phyloP scores from a whole-genome alignment of 2,329 filamentous ascomycete genomes.

The Neonectria neomacrospora region DNA sequence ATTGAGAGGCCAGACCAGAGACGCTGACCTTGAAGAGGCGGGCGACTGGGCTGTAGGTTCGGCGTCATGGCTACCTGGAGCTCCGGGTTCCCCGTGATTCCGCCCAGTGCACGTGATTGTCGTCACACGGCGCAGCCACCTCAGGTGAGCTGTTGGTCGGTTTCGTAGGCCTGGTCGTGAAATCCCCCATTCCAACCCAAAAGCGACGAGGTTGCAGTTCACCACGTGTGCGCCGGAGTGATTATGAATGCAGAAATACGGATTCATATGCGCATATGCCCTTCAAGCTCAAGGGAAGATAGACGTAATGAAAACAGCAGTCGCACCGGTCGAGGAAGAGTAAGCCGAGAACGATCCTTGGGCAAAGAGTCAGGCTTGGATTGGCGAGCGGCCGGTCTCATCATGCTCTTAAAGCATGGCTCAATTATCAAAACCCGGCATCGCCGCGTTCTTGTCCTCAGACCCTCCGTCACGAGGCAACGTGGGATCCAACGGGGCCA shows the following conservation, averaged over 20 bases:
- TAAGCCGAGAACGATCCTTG: slow-evolving; percentile 5
- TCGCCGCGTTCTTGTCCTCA: slow-evolving; percentile 28
- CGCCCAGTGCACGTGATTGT: slow-evolving; percentile 43
- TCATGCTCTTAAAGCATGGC: slow-evolving; percentile 38
- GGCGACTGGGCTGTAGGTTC: slow-evolving; percentile 51
- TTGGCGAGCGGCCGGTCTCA: slow-evolving; percentile 21
- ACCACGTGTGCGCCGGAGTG: slow-evolving; percentile 16
- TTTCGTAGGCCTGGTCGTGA: slow-evolving; percentile 5
- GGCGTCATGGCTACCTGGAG: slow-evolving; percentile 37
- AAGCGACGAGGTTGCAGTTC: slow-evolving; percentile 1
- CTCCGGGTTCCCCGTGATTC: slow-evolving; percentile 36
- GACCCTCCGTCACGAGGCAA: slow-evolving; percentile 33
- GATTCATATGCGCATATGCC: not conserved
- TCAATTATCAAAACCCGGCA: slow-evolving; percentile 7
- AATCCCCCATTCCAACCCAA: slow-evolving; percentile 14
- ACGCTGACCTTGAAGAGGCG: slow-evolving; percentile 53
- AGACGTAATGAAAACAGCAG: not conserved
- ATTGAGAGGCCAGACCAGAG: slow-evolving; percentile 62
- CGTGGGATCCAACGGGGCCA: slow-evolving; percentile 29
- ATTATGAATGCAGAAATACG: slow-evolving; percentile 1
- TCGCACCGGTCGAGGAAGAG: slow-evolving; percentile 2
- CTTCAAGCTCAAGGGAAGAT: slow-evolving; percentile 4
- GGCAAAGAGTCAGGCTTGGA: slow-evolving; percentile 16
- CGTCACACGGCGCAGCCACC: slow-evolving; percentile 37
- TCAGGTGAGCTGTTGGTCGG: slow-evolving; percentile 20